Evolutionary conservation across 495 filamentous ascomycete genomes (phyloP), one percentile per base, ranked within the genome.

Genomic region (Rostrohypoxylon terebratum): DNA sequence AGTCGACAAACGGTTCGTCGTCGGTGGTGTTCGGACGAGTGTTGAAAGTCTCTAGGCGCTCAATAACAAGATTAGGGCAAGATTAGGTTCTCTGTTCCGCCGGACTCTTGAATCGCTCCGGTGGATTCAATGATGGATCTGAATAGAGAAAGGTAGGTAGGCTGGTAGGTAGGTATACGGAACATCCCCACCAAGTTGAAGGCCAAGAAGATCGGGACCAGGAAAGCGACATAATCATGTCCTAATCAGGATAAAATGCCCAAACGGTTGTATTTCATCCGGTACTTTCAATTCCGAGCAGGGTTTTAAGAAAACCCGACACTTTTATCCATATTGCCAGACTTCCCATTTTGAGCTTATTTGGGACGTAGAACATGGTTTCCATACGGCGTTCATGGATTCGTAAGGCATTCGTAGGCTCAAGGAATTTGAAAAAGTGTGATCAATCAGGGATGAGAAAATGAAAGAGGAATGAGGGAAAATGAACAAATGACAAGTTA

Each of bases 281-380:
- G 72, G 53, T 9, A 61, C 14, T 42, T 57, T 16, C 42, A 47
- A 28, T 28, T 28, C 6, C 28, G 28, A 55, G 57, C 55, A 23
- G 66, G 66, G 28, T 62, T 14, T n/a, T n/a, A n/a, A 51, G 36
- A 59, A 51, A 31, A 58, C 50, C 66, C 57, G 67, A 59, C 40
- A 14, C 10, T 34, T 71, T 75, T 75, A 75, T 71, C 72, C 72
- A 71, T 59, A 71, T 70, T 71, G 57, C 53, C 63, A 55, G n/a
- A 65, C 68, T 14, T 77, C 76, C 77, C 47, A 59, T 63, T 20
- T 69, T 74, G 45, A 50, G 48, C n/a, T 75, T 36, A 62, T 77
- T 81, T 66, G 78, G 77, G 62, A 81, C 51, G 33, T 77, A 68
- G 45, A 83, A 47, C 66, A 62, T 53, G 61, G 71, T 66, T 54